Conservation (phyloP, 768 basidiomycete genomes). For the Mrakia gelida region DNA sequence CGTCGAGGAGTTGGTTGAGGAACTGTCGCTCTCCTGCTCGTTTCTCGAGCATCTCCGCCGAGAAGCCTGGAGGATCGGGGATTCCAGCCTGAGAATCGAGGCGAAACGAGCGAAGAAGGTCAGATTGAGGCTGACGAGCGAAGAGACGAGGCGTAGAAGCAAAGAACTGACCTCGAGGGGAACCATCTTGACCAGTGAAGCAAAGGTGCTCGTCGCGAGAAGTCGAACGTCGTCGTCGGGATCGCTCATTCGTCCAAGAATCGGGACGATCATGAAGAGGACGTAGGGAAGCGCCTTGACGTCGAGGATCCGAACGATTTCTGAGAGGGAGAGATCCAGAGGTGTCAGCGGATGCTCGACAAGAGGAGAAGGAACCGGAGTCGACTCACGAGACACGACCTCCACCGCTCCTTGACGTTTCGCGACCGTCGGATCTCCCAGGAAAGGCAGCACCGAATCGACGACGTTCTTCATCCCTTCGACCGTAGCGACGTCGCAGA, state of each 20-base stretch:
- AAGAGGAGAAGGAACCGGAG: background rate
- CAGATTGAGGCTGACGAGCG: too few relatives aligned
- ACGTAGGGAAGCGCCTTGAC: constrained; percentile 94
- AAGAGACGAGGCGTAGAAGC: background rate
- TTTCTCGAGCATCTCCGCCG: constrained; percentile 76
- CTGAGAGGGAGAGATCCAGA: constrained; percentile 49
- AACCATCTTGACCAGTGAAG: constrained; percentile 95
- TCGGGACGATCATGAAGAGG: constrained; percentile 91
- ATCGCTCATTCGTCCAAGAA: constrained; percentile 97
- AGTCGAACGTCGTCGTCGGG: constrained; percentile 84
- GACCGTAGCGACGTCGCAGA: constrained; percentile 78
- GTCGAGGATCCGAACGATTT: constrained; percentile 85
- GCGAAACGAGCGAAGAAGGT: background rate
- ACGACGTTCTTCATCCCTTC: constrained; percentile 89
- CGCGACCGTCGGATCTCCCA: constrained; percentile 69
- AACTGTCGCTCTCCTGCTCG: constrained; percentile 86
- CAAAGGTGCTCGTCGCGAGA: constrained; percentile 94
- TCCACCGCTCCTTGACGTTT: constrained; percentile 89
- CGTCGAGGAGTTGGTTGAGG: constrained; percentile 87
- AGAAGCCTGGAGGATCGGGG: constrained; percentile 92
- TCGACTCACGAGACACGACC: constrained; percentile 75
- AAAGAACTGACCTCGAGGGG: constrained; percentile 72
- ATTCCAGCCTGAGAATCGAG: constrained; percentile 67
- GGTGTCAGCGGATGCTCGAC: background rate
- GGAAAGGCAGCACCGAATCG: constrained; percentile 70